These are phyloP conservation scores for Soucietia sequanensis DNA, from an alignment of 805 yeast genomes.

Conservation along the genomic window DNA sequence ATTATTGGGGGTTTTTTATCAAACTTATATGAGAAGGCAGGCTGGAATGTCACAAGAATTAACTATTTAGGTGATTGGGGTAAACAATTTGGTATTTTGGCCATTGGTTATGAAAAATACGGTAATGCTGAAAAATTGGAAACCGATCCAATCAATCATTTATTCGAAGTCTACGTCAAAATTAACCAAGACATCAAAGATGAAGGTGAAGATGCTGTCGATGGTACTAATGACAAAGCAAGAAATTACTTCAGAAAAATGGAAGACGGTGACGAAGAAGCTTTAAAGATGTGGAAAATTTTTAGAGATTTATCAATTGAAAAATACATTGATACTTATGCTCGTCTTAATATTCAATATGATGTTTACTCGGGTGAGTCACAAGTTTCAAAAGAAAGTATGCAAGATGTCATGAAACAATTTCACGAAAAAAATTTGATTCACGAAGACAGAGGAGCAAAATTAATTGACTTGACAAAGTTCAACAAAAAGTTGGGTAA, in stretches of 20 bases:
- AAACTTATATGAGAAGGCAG: slow-evolving; percentile 84
- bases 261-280: slow-evolving; percentile 90
- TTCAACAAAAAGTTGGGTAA: slow-evolving; percentile 92
- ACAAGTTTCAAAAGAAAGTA: slow-evolving; percentile 73
- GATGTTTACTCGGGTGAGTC: slow-evolving; percentile 96
- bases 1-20: slow-evolving; percentile 95
- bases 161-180: slow-evolving; percentile 89
- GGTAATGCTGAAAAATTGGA: slow-evolving; percentile 75
- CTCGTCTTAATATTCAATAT: slow-evolving; percentile 84
- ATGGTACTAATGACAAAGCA: slow-evolving; percentile 78
- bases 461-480: slow-evolving; percentile 77
- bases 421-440: slow-evolving; percentile 70
- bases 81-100: slow-evolving; percentile 94
- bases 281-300: slow-evolving; percentile 75
- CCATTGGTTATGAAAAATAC: slow-evolving; percentile 85
- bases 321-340: slow-evolving; percentile 83
- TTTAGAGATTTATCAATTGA: slow-evolving; percentile 91
- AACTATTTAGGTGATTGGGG: slow-evolving; percentile 99
- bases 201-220: slow-evolving; percentile 51
- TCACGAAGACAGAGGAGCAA: slow-evolving; percentile 88
- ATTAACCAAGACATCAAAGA: slow-evolving; percentile 73
- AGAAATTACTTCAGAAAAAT: slow-evolving; percentile 81
- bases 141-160: slow-evolving; percentile 86
- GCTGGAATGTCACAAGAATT: slow-evolving; percentile 90
- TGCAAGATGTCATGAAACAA: slow-evolving; percentile 61